A percentile compares a stretch with the other conserved stretches of the same genome.
phyloP scores from a whole-genome alignment of 2,329 filamentous ascomycete genomes.

The Pezicula rhizophila region DNA sequence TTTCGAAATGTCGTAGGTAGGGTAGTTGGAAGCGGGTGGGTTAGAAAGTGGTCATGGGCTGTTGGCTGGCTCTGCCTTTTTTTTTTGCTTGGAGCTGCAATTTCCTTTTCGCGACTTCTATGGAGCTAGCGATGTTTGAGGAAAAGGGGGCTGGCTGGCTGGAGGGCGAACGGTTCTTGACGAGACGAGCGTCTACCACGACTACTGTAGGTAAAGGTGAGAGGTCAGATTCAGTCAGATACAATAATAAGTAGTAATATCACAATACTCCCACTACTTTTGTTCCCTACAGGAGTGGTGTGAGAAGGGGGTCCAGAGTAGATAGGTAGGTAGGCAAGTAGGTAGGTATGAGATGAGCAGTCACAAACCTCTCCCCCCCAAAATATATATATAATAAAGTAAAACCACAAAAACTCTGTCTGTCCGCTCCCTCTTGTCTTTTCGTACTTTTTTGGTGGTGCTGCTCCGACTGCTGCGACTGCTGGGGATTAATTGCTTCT shows the following conservation, averaged over 20 bases:
- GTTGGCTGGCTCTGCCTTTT: background rate
- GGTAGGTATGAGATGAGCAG: background rate
- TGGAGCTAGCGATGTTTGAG: conserved; percentile 20
- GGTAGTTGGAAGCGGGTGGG: background rate
- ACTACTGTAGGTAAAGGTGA: background rate
- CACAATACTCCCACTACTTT: too few species aligned
- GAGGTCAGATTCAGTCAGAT: background rate
- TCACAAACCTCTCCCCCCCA: background rate
- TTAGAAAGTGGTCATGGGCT: background rate
- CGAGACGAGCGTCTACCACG: background rate
- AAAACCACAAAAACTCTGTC: too few species aligned
- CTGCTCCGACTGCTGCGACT: too few species aligned
- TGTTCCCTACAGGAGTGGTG: too few species aligned
- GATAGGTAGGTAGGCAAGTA: too few species aligned
- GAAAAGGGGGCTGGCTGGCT: conserved; percentile 11
- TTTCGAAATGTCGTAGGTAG: background rate
- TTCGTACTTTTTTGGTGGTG: too few species aligned
- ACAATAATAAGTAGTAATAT: too few species aligned
- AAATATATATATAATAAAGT: background rate
- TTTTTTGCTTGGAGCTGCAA: conserved; percentile 14
- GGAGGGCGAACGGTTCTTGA: background rate
- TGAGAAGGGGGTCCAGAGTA: too few species aligned
- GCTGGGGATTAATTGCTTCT: too few species aligned
- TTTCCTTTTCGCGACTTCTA: conserved; percentile 22
- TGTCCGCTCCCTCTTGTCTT: too few species aligned